Base-by-base conservation (phyloP, 371 early-diverging fungal species). In the Rhizopus arrhizus region DNA sequence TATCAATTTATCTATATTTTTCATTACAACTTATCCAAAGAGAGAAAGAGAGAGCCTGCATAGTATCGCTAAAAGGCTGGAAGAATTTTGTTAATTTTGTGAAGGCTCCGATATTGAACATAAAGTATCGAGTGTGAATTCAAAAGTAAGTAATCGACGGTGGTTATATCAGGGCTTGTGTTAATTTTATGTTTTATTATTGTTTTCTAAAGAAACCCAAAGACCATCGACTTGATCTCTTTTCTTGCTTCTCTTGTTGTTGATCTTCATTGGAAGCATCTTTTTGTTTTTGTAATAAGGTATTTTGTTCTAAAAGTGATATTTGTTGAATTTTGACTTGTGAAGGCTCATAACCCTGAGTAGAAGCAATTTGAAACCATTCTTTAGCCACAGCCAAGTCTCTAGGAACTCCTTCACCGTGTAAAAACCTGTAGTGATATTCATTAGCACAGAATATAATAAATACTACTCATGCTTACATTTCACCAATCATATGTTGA, bases 401-500 rank as follows among this genome's bases (percentile, higher is more conserved):
- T 36, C 72, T 70, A 4, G 73, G 80, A 6, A 79, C 72, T 7
- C 80, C 80, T 56, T 79, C 80, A 0, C 80, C 80, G 59, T 75
- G 68, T 10, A 79, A 40, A 36, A 75, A 79, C 75, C 78, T 78
- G 55, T 15, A 55, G 13, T 10, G 13, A 22, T 22, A 2, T 22
- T 22, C 22, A 22, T 22, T 22, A 22, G 22, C 22, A 22, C 22
- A 22, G 22, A 22, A 22, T 22, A 22, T 22, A 22, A 22, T 22
- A 22, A 22, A 22, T 2, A 22, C 22, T 22, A 47, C 11, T 29
- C n/a, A 42, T 28, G 41, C 72, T 67, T 73, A 73, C 79, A 79
- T 79, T 65, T 79, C 76, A n/a, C 79, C 79, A 7, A 79, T 55
- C 73, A 75, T 75, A 49, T 79, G 71, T 32, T 75, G 74, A 12